A percentile compares a stretch with the other conserved stretches of the same genome.
phyloP scores from a whole-genome alignment of 164 flowering plant species.

The Dillenia suffruticosa region DNA sequence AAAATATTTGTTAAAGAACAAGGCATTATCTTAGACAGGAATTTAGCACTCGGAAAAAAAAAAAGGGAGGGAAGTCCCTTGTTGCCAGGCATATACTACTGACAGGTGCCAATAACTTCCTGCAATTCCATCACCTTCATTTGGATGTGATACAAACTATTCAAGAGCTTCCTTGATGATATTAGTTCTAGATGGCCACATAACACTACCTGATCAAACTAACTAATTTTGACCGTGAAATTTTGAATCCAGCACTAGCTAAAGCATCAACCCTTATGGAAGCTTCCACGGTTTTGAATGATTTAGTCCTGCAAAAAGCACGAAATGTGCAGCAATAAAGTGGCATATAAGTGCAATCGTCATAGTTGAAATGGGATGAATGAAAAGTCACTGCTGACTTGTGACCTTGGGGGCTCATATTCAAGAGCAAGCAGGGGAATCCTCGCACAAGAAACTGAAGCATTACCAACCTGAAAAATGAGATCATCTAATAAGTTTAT shows the following conservation, averaged over 20 bases:
- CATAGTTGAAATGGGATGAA: not conserved
- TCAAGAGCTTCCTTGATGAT: too few relatives aligned
- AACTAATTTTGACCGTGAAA: constrained; percentile 84
- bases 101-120: too few relatives aligned
- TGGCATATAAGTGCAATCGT: not conserved
- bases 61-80: too few relatives aligned
- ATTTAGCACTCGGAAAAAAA: too few relatives aligned
- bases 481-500: not conserved
- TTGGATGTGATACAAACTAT: too few relatives aligned
- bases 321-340: not conserved
- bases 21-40: too few relatives aligned
- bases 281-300: constrained; percentile 69
- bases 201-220: constrained; percentile 63
- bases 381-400: not conserved
- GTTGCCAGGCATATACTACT: too few relatives aligned
- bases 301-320: constrained; percentile 52
- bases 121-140: too few relatives aligned
- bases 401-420: constrained; percentile 84
- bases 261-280: constrained; percentile 82
- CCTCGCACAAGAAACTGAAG: constrained; percentile 69
- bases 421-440: constrained; percentile 80
- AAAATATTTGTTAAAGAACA: not conserved
- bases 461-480: constrained; percentile 71
- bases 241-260: constrained; percentile 94
- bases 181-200: too few relatives aligned